Evolutionary conservation across 2,329 filamentous ascomycete genomes (phyloP).

Genomic region (Biscogniauxia sp.): DNA sequence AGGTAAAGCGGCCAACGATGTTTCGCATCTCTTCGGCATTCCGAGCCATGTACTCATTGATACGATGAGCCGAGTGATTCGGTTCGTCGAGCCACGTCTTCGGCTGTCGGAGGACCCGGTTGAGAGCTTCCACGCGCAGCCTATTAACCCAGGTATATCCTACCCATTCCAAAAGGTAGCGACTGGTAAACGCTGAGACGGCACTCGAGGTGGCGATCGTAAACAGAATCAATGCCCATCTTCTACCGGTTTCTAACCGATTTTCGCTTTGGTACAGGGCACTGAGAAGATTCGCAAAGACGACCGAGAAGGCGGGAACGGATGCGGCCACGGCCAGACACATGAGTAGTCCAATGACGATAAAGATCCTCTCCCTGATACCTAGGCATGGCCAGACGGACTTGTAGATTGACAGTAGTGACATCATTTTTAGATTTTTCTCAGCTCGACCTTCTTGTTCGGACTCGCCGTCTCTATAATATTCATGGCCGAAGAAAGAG

Average conservation of each 20-base stretch:
- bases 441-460: not conserved
- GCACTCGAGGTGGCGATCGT: constrained; percentile 67
- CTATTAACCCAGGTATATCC: constrained; percentile 76
- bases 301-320: constrained; percentile 73
- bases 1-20: constrained; percentile 74
- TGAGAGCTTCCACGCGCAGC: constrained; percentile 66
- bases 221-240: constrained; percentile 70
- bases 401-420: constrained; percentile 55
- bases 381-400: constrained; percentile 70
- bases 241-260: constrained; percentile 47
- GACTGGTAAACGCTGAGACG: constrained; percentile 60
- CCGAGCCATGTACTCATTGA: constrained; percentile 73
- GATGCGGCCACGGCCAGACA: constrained; percentile 63
- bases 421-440: constrained; percentile 7
- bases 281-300: constrained; percentile 69
- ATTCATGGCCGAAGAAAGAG: not conserved
- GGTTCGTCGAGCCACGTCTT: constrained; percentile 74
- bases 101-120: constrained; percentile 71
- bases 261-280: constrained; percentile 63
- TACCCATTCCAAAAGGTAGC: constrained; percentile 68
- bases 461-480: not conserved
- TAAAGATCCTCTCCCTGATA: constrained; percentile 45
- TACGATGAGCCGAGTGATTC: constrained; percentile 58
- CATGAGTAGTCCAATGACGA: constrained; percentile 60
- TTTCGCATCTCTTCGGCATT: constrained; percentile 87